These are phyloP conservation scores for Heracleum sosnowskyi DNA, from an alignment of 129 eudicot species.

Conservation along the genomic window DNA sequence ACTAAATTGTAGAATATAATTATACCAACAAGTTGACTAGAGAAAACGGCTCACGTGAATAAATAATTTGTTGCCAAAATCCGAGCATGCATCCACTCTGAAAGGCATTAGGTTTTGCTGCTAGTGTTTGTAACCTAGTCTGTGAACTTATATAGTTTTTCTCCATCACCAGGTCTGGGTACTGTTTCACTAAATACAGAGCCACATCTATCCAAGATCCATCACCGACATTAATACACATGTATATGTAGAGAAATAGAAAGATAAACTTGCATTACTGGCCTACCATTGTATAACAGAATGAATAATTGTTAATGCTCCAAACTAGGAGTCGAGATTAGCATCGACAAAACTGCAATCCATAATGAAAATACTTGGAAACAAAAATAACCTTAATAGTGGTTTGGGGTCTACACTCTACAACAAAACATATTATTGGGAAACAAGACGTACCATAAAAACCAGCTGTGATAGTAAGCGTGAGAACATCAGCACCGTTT, in stretches of 20 bases:
- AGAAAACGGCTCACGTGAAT: constrained; percentile 17
- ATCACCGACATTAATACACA: background rate
- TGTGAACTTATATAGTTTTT: constrained; percentile 18
- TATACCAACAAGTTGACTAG: background rate
- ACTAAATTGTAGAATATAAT: background rate
- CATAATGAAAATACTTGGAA: background rate
- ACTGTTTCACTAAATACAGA: constrained; percentile 21
- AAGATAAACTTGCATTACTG: background rate
- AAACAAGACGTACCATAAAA: constrained; percentile 13
- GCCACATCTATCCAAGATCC: constrained; percentile 19
- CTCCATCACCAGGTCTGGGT: constrained; percentile 26
- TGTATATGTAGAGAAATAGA: background rate
- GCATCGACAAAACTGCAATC: no score
- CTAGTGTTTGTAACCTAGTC: constrained; percentile 25
- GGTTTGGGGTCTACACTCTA: no score
- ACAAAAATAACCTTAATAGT: no score
- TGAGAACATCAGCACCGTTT: constrained; percentile 26
- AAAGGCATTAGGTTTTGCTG: constrained; percentile 25
- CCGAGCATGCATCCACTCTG: constrained; percentile 22
- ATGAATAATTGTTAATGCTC: background rate
- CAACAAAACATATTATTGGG: no score
- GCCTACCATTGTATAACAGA: background rate
- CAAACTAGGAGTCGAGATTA: background rate
- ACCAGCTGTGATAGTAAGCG: constrained; percentile 25
- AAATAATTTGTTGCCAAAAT: constrained; percentile 23